phyloP scores from a whole-genome alignment of 1,284 basidiomycete species.

The Butyriboletus appendiculatus region DNA sequence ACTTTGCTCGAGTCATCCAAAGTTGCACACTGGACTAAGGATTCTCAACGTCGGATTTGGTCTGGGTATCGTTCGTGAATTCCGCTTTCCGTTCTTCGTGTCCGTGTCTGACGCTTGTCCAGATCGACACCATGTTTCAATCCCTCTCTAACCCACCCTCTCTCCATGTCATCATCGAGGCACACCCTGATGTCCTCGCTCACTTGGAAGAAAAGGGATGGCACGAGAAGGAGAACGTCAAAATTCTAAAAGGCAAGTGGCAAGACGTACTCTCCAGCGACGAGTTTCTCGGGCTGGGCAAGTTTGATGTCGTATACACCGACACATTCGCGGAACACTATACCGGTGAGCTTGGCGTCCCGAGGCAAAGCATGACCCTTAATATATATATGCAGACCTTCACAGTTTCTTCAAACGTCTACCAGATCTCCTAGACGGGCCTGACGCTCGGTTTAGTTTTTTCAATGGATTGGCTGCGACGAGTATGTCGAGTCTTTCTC shows the following conservation, averaged over 20 bases:
- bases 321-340: conserved; percentile 96
- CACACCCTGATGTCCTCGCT: conserved; percentile 88
- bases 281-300: conserved; percentile 56
- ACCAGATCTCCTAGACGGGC: conserved; percentile 79
- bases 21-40: conserved; percentile 52
- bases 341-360: conserved; percentile 44
- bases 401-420: conserved; percentile 83
- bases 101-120: conserved; percentile 15
- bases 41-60: conserved; percentile 95
- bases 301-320: conserved; percentile 92
- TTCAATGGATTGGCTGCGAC: conserved; percentile 98
- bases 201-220: conserved; percentile 78
- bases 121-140: conserved; percentile 89
- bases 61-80: conserved; percentile 78
- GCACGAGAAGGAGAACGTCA: conserved; percentile 76
- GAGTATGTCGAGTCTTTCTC: conserved; percentile 48
- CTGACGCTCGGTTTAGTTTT: conserved; percentile 86
- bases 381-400: conserved; percentile 51
- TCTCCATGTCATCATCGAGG: conserved; percentile 91
- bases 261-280: conserved; percentile 76
- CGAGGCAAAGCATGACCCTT: background rate
- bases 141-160: conserved; percentile 57
- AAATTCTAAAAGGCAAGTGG: conserved; percentile 89
- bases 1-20: conserved; percentile 57
- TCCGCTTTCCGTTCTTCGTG: background rate